These are phyloP conservation scores for Bocquillonia castaneifolia DNA, from an alignment of 441 rosid species.

Conservation along the genomic window DNA sequence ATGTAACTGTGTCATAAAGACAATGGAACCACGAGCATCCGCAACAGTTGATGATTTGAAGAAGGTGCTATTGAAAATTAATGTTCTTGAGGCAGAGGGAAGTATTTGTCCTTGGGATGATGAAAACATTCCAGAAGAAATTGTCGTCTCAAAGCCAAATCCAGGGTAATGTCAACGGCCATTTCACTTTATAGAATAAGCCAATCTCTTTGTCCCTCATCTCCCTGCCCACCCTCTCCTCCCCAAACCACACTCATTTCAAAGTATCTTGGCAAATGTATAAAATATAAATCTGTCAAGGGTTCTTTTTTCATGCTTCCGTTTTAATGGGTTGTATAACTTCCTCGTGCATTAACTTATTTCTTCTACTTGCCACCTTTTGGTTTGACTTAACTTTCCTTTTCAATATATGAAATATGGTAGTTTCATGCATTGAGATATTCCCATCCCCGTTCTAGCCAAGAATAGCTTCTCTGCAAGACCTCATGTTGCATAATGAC, in stretches of 20 bases:
- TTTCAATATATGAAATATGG: not conserved
- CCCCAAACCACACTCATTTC: not conserved
- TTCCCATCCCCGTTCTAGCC: not conserved
- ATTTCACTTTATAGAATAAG: slow-evolving; percentile 10
- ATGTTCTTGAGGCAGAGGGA: slow-evolving; percentile 53
- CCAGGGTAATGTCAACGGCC: slow-evolving; percentile 55
- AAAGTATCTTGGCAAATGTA: slow-evolving; percentile 1
- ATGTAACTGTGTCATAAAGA: slow-evolving; percentile 76
- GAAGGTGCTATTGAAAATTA: slow-evolving; percentile 45
- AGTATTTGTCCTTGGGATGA: slow-evolving; percentile 82
- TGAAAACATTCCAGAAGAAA: slow-evolving; percentile 85
- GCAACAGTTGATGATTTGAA: slow-evolving; percentile 67
- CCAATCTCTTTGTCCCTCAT: not conserved
- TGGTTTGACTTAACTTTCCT: not conserved
- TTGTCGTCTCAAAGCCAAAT: slow-evolving; percentile 58
- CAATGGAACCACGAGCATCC: slow-evolving; percentile 71
- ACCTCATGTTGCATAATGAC: slow-evolving; percentile 5
- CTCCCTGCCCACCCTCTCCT: not conserved
- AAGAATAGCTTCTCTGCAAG: not conserved
- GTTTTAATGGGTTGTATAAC: not conserved
- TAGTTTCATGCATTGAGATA: not conserved
- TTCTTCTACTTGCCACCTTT: not conserved
- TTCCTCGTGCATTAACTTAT: not conserved
- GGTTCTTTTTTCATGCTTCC: not conserved
- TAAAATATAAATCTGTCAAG: too few relatives aligned